phyloP scores from a whole-genome alignment of 2,329 filamentous ascomycete genomes.

The Botryotinia convoluta region DNA sequence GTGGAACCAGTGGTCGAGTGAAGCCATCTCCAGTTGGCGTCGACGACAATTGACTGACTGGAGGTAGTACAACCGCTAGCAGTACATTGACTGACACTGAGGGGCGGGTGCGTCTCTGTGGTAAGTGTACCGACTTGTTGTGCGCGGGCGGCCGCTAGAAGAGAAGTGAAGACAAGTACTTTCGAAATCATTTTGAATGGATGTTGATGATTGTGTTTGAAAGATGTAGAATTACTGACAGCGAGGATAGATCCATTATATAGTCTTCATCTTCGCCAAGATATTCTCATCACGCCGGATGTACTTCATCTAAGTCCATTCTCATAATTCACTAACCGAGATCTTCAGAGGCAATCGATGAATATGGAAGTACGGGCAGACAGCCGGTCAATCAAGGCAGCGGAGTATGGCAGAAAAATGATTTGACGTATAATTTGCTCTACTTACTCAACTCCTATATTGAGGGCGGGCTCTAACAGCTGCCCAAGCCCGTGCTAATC shows the following conservation, averaged over 20 bases:
- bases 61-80: constrained; percentile 48
- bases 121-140: constrained; percentile 50
- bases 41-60: constrained; percentile 50
- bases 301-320: neutral
- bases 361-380: constrained; percentile 35
- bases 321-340: neutral
- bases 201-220: constrained; percentile 8
- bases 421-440: neutral
- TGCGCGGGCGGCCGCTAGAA: constrained; percentile 45
- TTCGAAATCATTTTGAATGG: constrained; percentile 35
- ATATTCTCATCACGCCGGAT: neutral
- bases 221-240: neutral
- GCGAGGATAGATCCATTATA: constrained; percentile 30
- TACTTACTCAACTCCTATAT: neutral
- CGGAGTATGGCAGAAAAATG: constrained; percentile 22
- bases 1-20: constrained; percentile 46
- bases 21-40: constrained; percentile 60
- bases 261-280: constrained; percentile 17
- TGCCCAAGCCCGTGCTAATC: constrained; percentile 3
- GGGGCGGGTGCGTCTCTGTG: constrained; percentile 50
- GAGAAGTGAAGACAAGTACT: constrained; percentile 43
- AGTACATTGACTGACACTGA: constrained; percentile 53
- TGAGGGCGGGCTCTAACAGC: neutral
- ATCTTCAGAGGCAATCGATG: neutral
- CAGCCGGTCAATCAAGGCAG: constrained; percentile 29